Evolutionary conservation across 1,284 basidiomycete species (phyloP).

Genomic region (Ustilago hordei): DNA sequence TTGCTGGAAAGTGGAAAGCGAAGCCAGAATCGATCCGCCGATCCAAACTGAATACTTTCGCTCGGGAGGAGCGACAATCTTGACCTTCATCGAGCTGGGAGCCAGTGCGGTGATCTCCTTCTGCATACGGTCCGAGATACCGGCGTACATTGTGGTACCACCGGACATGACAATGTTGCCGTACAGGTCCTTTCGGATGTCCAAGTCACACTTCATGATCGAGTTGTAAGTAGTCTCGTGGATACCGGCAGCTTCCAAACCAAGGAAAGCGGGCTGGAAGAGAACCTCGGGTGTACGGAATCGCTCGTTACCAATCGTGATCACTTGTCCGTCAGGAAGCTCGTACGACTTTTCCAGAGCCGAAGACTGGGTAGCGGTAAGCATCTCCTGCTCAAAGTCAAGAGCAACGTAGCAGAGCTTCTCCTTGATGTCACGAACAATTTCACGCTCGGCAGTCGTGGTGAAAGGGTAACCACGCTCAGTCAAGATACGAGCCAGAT

Average conservation of each 20-base stretch:
- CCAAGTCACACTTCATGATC: constrained; percentile 79
- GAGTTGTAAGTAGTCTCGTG: constrained; percentile 96
- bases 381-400: constrained; percentile 95
- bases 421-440: constrained; percentile 98
- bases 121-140: constrained; percentile 96
- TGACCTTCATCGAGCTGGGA: constrained; percentile 86
- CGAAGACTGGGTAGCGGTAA: constrained; percentile 90
- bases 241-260: constrained; percentile 92
- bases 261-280: constrained; percentile 95
- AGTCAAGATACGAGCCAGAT: constrained; percentile 90
- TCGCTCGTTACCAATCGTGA: constrained; percentile 95
- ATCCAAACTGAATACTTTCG: constrained; percentile 87
- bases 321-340: constrained; percentile 94
- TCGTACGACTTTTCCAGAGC: constrained; percentile 95
- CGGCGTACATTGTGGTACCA: constrained; percentile 97
- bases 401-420: constrained; percentile 97
- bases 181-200: constrained; percentile 83
- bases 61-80: constrained; percentile 69
- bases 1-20: constrained; percentile 93
- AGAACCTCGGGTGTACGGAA: constrained; percentile 97
- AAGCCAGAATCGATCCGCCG: constrained; percentile 96
- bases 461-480: constrained; percentile 96
- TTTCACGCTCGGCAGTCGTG: constrained; percentile 91
- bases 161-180: constrained; percentile 94
- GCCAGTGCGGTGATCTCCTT: constrained; percentile 92